These are phyloP conservation scores for Skeletonema marinoi DNA, from an alignment of 108 stramenopile genomes.

Conservation along the genomic window DNA sequence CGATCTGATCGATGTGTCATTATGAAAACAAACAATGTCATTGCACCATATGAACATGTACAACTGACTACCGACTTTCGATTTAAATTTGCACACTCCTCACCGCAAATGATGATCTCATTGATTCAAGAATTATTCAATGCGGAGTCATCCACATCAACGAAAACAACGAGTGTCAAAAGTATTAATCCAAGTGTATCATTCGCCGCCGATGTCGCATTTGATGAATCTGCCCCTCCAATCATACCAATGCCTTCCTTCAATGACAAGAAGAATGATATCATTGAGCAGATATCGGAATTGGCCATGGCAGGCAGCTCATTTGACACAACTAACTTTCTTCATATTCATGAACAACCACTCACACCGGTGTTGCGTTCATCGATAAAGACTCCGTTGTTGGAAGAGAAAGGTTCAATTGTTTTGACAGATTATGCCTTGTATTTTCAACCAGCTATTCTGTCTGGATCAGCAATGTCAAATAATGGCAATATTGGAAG, in stretches of 20 bases:
- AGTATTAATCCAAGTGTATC: slow-evolving; percentile 7
- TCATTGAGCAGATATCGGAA: slow-evolving; percentile 42
- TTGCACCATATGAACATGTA: slow-evolving; percentile 63
- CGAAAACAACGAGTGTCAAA: not conserved
- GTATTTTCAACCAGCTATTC: slow-evolving; percentile 72
- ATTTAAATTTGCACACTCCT: slow-evolving; percentile 79
- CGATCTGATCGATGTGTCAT: slow-evolving; percentile 45
- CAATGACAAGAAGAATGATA: slow-evolving; percentile 46
- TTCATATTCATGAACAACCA: slow-evolving; percentile 67
- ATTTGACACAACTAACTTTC: slow-evolving; percentile 68
- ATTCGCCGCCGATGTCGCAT: slow-evolving; percentile 27
- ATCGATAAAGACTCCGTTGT: slow-evolving; percentile 54
- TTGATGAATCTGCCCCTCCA: slow-evolving; percentile 25
- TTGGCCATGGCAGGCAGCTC: slow-evolving; percentile 62
- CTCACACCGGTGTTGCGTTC: slow-evolving; percentile 52
- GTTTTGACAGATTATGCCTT: slow-evolving; percentile 67
- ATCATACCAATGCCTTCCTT: slow-evolving; percentile 24
- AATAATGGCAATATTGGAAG: not conserved
- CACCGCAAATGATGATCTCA: slow-evolving; percentile 52
- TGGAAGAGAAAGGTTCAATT: slow-evolving; percentile 58
- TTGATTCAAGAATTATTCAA: slow-evolving; percentile 54
- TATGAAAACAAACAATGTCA: slow-evolving; percentile 65
- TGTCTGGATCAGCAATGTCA: slow-evolving; percentile 31
- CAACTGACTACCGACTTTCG: slow-evolving; percentile 45
- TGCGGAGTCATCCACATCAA: slow-evolving; percentile 13